These are phyloP conservation scores for Paecilomyces variotii DNA, from an alignment of 2,329 filamentous ascomycete species.

Conservation along the genomic window DNA sequence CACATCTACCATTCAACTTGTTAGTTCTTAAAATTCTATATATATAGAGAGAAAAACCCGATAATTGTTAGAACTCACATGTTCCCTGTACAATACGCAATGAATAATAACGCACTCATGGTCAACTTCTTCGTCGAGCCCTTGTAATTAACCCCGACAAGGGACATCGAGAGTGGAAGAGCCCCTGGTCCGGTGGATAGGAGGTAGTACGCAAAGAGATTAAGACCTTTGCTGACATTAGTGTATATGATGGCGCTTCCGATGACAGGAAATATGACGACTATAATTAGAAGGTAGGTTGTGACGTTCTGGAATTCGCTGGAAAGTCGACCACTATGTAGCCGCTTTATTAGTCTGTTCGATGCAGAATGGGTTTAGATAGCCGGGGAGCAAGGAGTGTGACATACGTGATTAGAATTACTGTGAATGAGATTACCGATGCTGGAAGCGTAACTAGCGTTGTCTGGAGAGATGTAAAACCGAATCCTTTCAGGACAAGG, in stretches of 20 bases:
- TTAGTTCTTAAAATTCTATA: not conserved
- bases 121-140: constrained; percentile 56
- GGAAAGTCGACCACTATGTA: not conserved
- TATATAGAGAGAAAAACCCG: too few species aligned
- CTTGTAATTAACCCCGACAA: constrained; percentile 49
- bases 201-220: constrained; percentile 48
- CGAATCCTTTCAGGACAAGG: constrained; percentile 49
- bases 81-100: constrained; percentile 50
- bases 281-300: not conserved
- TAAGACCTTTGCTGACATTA: not conserved
- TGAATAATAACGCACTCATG: constrained; percentile 48
- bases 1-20: constrained; percentile 19
- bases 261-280: not conserved
- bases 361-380: not conserved
- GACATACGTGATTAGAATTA: not conserved
- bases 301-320: not conserved
- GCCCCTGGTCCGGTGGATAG: constrained; percentile 47
- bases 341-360: not conserved
- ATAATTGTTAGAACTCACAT: constrained; percentile 22
- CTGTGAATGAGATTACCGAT: not conserved
- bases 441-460: constrained; percentile 50
- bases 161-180: constrained; percentile 48
- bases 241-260: not conserved
- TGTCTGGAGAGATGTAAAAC: constrained; percentile 48
- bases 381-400: not conserved